Evolutionary conservation across 495 filamentous ascomycete species (phyloP).

Genomic region (Rhypophila decipiens): DNA sequence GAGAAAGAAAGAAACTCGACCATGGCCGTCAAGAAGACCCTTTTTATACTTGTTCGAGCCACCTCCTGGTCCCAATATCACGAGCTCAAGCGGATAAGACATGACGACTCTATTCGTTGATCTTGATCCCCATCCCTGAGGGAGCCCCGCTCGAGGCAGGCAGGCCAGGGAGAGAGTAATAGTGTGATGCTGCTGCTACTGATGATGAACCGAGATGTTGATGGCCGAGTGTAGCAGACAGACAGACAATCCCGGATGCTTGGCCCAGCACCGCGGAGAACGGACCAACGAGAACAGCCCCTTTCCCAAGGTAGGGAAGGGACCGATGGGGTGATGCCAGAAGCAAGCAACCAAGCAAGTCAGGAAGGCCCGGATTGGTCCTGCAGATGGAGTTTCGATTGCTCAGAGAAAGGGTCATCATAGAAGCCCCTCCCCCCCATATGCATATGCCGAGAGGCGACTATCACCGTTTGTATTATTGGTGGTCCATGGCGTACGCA

Average conservation of each 20-base stretch:
- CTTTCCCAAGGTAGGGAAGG: constrained; percentile 21
- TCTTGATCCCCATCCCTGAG: constrained; percentile 28
- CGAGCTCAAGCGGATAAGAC: constrained; percentile 43
- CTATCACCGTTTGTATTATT: constrained; percentile 29
- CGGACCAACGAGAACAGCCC: constrained; percentile 32
- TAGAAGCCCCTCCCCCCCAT: no score
- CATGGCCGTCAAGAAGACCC: constrained; percentile 35
- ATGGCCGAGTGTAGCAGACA: constrained; percentile 17
- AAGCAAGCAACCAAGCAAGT: constrained; percentile 23
- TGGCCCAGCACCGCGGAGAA: constrained; percentile 49
- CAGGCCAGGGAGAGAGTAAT: no score
- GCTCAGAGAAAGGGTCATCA: constrained; percentile 36
- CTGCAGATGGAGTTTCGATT: constrained; percentile 35
- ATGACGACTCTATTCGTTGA: constrained; percentile 41
- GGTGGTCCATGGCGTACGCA: constrained; percentile 14
- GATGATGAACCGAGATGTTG: constrained; percentile 32
- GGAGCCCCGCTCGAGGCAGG: constrained; percentile 40
- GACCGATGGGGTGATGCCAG: constrained; percentile 33
- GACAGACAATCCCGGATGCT: constrained; percentile 32
- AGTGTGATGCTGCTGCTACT: constrained; percentile 19
- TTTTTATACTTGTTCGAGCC: constrained; percentile 60
- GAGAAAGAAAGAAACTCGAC: constrained; percentile 47
- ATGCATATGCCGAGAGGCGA: constrained; percentile 33
- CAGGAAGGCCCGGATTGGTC: constrained; percentile 32
- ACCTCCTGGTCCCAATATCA: constrained; percentile 22